A percentile compares a stretch with the other conserved stretches of the same genome.
Evolutionary conservation across 78 protist species (phyloP).

Genomic region (Monosiga brevicollis): DNA sequence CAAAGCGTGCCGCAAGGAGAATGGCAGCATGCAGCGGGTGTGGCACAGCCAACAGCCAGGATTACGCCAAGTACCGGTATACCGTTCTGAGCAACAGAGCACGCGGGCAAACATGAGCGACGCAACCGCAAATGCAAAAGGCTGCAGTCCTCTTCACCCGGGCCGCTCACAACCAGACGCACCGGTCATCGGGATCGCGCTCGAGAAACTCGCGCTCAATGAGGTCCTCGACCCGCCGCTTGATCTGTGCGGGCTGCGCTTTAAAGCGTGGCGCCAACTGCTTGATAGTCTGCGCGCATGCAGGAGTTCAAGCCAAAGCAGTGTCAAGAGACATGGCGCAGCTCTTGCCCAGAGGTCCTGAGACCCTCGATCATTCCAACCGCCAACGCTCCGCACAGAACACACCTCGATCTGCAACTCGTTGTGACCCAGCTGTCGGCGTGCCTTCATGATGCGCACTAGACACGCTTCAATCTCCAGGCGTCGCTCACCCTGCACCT

Average conservation of each 20-base stretch:
- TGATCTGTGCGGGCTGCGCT: constrained; percentile 57
- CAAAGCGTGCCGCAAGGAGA: too few species aligned
- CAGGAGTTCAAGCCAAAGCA: too few species aligned
- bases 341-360: not conserved
- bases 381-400: too few species aligned
- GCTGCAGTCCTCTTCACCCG: too few species aligned
- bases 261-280: constrained; percentile 51
- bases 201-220: constrained; percentile 52
- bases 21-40: too few species aligned
- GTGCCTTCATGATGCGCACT: constrained; percentile 81
- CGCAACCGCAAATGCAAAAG: too few species aligned
- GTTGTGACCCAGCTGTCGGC: constrained; percentile 50
- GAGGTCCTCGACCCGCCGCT: constrained; percentile 51
- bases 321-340: not conserved
- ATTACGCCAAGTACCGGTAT: too few species aligned
- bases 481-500: constrained; percentile 63
- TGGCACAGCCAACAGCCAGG: too few species aligned
- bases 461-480: constrained; percentile 61
- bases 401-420: constrained; percentile 59
- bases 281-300: constrained; percentile 5
- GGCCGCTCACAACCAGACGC: too few species aligned
- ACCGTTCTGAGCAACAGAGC: too few species aligned
- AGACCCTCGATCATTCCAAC: too few species aligned
- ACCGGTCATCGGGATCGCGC: not conserved
- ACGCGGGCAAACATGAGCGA: too few species aligned